Conservation (phyloP, 768 basidiomycete species). For the Boletus speciosus region DNA sequence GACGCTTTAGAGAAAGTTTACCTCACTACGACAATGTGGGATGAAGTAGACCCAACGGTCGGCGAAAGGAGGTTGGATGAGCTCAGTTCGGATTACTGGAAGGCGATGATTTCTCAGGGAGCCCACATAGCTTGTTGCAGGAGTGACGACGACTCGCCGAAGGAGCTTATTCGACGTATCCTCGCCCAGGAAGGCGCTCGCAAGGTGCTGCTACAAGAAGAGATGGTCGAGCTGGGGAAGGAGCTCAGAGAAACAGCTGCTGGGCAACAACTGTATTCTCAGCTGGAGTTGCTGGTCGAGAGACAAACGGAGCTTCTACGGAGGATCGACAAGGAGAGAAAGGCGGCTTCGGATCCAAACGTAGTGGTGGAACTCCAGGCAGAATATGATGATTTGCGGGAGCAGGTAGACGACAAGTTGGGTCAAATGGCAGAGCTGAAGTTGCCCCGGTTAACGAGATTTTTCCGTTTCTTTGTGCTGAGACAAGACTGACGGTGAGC, state of each 20-base stretch:
- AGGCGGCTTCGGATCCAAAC: neutral
- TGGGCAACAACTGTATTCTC: neutral
- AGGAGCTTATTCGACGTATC: constrained; percentile 7
- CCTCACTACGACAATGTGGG: constrained; percentile 41
- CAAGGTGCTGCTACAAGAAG: neutral
- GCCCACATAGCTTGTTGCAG: constrained; percentile 7
- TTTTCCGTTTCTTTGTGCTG: too few species aligned
- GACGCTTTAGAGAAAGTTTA: constrained; percentile 31
- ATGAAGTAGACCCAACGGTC: constrained; percentile 18
- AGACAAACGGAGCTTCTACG: constrained; percentile 5
- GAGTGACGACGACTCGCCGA: constrained; percentile 6
- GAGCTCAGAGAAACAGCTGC: constrained; percentile 8
- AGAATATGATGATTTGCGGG: constrained; percentile 3
- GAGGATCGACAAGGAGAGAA: constrained; percentile 10
- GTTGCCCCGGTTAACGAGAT: neutral
- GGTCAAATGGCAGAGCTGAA: constrained; percentile 11
- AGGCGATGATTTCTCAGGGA: constrained; percentile 7
- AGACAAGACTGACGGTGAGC: neutral
- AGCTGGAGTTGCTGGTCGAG: constrained; percentile 5
- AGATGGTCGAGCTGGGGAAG: constrained; percentile 4
- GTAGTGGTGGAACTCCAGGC: constrained; percentile 4
- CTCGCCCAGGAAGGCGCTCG: neutral
- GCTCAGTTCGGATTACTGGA: constrained; percentile 9
- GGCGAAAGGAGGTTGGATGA: constrained; percentile 18
- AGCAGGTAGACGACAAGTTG: constrained; percentile 5